Base-by-base conservation (phyloP, 495 filamentous ascomycete genomes). In the Terfezia boudieri region DNA sequence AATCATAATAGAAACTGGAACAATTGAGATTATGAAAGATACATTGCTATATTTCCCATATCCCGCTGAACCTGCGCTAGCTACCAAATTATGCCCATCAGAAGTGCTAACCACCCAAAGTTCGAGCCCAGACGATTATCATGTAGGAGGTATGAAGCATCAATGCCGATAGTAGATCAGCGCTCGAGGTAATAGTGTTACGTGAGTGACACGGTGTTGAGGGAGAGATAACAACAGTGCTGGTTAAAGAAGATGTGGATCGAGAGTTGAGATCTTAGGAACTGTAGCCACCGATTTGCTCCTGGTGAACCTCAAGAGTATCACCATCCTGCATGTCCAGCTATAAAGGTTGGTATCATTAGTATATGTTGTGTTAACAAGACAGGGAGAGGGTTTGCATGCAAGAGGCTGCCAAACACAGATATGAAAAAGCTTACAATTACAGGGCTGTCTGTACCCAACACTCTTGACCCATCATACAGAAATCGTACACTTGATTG, bases 281-380 rank as follows among this genome's bases (percentile, higher is more conserved):
- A 59, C 55, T 70, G 59, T 66, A 73, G 37, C 81, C 84, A 55
- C 90, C 92, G 55, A 96, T 93, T 67, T 99, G 92, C 66, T 99
- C 92, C 62, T 96, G 92, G 69, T 96, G 92, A 26, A 99, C 92
- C 64, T 99, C 92, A 9, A 99, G 78, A 2, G 84, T 92, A 63
- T 99, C 92, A 14, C 92, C 90, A 59, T 99, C 92, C 60, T 79
- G 73, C 90, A 98, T 96, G 37, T 96, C 90, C 49, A 98, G 79
- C 90, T 98, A 53, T 54, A 46, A 22, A 38, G 20, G 38, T 38
- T 35, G 43, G 23, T 9, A 36, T 37, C 9, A 20, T 22, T 16
- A 12, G 16, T 11, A 35, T 53, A 54, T 22, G 35, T 26, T 55
- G 26, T 22, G 43, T 16, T 7, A 55, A 53, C 43, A 55, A 53